A percentile compares a stretch with the other conserved stretches of the same genome.
Evolutionary conservation across 169 alveolate genomes (phyloP).

Genomic region (Cryptosporidium canis): DNA sequence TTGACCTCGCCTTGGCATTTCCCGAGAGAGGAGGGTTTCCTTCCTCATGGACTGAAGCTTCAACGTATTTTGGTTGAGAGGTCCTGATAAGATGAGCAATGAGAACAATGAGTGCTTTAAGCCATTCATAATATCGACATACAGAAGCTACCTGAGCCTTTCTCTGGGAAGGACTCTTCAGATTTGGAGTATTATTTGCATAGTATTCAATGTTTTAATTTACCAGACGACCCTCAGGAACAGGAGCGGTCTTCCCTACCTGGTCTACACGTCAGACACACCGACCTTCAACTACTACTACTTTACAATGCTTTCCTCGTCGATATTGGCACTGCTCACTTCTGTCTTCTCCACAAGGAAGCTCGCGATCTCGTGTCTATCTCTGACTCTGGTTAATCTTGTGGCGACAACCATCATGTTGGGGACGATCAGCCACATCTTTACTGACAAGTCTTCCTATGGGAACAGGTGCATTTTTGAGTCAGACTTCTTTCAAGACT

Average conservation of each 20-base stretch:
- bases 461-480: constrained; percentile 40
- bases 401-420: not conserved
- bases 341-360: constrained; percentile 17
- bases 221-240: not conserved
- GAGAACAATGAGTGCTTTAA: not conserved
- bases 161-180: constrained; percentile 20
- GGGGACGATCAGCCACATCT: not conserved
- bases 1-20: not conserved
- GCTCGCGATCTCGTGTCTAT: constrained; percentile 40
- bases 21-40: not conserved
- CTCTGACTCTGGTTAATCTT: not conserved
- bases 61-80: not conserved
- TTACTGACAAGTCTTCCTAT: constrained; percentile 4
- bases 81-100: not conserved
- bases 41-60: not conserved
- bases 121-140: constrained; percentile 32
- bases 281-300: not conserved
- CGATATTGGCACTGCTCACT: constrained; percentile 1
- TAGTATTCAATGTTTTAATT: constrained; percentile 5
- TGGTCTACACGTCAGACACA: constrained; percentile 15
- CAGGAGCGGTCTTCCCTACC: not conserved
- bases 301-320: constrained; percentile 10
- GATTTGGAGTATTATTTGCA: constrained; percentile 41
- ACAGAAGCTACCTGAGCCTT: constrained; percentile 1
- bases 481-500: constrained; percentile 7